These are phyloP conservation scores for Trichosanthes truncata DNA, from an alignment of 306 rosid species.

Conservation along the genomic window DNA sequence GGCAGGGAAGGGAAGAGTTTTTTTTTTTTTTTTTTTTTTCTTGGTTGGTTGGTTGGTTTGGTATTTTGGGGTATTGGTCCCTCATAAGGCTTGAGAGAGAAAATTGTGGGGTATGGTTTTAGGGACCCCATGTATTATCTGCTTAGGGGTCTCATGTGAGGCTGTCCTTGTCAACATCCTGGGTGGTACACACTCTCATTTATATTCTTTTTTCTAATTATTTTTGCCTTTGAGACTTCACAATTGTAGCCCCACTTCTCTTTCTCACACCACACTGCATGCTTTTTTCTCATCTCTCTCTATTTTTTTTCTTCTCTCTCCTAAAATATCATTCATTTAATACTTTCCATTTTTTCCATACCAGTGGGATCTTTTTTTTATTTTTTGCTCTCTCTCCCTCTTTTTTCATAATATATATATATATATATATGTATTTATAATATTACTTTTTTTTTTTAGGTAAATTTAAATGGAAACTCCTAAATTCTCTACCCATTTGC, in stretches of 20 bases:
- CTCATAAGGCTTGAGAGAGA: not conserved
- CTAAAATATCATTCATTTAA: not conserved
- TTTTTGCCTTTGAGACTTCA: not conserved
- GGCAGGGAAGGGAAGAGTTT: not conserved
- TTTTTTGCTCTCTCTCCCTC: not conserved
- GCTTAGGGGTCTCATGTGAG: conserved; percentile 43
- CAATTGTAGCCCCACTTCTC: not conserved
- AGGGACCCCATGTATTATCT: conserved; percentile 38
- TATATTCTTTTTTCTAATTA: not conserved
- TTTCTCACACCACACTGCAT: not conserved
- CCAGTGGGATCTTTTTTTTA: not conserved
- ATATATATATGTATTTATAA: no score
- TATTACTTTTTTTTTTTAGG: not conserved
- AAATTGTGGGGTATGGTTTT: not conserved
- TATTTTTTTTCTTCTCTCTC: not conserved
- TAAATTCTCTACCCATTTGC: not conserved
- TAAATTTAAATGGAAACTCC: not conserved
- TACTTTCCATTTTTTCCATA: not conserved
- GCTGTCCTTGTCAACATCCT: conserved; percentile 36
- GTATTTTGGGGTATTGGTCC: not conserved
- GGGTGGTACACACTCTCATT: conserved; percentile 14
- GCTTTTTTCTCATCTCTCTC: not conserved
- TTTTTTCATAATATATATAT: no score
- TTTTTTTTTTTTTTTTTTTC: not conserved
- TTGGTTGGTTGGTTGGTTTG: not conserved